phyloP scores from a whole-genome alignment of 768 basidiomycete genomes.

The Agaricus sinodeliciosus region DNA sequence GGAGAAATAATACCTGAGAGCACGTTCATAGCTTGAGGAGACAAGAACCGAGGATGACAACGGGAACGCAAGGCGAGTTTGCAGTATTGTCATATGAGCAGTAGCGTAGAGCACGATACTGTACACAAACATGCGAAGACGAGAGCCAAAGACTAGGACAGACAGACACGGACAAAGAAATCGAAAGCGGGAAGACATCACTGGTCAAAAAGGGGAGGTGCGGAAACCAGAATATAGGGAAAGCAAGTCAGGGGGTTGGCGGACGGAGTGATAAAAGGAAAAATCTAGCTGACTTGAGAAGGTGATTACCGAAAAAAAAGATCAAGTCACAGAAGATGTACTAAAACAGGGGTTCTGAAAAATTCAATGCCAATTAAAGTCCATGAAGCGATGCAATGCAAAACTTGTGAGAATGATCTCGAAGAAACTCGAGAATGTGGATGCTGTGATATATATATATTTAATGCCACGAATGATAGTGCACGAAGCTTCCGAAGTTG shows the following conservation, averaged over 20 bases:
- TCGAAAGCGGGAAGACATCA: background rate
- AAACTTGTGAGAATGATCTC: background rate
- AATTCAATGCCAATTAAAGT: background rate
- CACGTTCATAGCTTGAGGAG: no score
- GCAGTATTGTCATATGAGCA: slow-evolving; percentile 7
- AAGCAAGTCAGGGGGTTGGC: background rate
- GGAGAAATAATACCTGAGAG: no score
- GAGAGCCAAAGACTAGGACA: background rate
- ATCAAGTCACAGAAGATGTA: background rate
- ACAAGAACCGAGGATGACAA: no score
- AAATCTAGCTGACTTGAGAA: background rate
- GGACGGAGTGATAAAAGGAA: background rate
- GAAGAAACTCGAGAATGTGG: no score
- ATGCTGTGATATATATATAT: no score
- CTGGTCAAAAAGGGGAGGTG: background rate
- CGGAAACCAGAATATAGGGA: background rate
- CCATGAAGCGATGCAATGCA: slow-evolving; percentile 3
- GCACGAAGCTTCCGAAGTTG: background rate
- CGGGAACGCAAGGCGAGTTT: background rate
- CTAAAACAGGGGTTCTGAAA: background rate
- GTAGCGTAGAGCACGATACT: background rate
- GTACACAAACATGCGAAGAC: slow-evolving; percentile 3
- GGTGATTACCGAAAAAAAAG: no score
- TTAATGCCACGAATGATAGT: no score
- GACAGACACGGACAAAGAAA: background rate